Base-by-base conservation (phyloP, 2,329 filamentous ascomycete species). In the Sporothrix variecibatus region DNA sequence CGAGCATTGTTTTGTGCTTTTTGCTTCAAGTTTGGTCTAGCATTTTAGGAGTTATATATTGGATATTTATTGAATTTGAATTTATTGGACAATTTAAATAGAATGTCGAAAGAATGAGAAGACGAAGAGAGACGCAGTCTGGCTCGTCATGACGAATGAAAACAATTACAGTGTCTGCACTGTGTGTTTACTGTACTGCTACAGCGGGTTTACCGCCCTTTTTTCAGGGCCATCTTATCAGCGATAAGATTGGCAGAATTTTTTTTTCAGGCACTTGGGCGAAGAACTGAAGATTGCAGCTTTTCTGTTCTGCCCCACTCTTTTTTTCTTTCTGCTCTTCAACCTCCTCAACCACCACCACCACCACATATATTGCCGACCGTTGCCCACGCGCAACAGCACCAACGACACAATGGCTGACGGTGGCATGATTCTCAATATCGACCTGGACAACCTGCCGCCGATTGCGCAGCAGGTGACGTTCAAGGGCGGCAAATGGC, bases 381-480 rank as follows among this genome's bases (percentile, higher is more conserved):
- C 20, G 26, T 43, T 20, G 28, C 28, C 26, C 17, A 7, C 26
- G 4, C n/a, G 53, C 53, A 43, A 28, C 51, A 28, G 28, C 62
- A 15, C 9, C 15, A 49, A 28, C 23, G 23, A 49, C 64, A 72
- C 51, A 31, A 98, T 98, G 95, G 93, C 93, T 71, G 95, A 98
- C 85, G 93, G 97, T 90, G 94, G 94, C 78, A 93, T 99, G 90
- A 88, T 98, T 74, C 86, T 98, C 81, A 98, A 98, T 79, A 98
- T 98, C 81, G 91, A 94, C 78, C 85, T 97, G 74, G 88, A 89
- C 38, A 90, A 93, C 75, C 88, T 85, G 23, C 88, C 92, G 15
- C 81, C 74, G n/a, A 56, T 93, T 72, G 87, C 91, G 75, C 86
- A 88, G 6, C 84, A 88, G 72, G 85, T 88, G 75, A 90, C 87